phyloP scores from a whole-genome alignment of 2,329 filamentous ascomycete species.

The Paecilomyces niveus region DNA sequence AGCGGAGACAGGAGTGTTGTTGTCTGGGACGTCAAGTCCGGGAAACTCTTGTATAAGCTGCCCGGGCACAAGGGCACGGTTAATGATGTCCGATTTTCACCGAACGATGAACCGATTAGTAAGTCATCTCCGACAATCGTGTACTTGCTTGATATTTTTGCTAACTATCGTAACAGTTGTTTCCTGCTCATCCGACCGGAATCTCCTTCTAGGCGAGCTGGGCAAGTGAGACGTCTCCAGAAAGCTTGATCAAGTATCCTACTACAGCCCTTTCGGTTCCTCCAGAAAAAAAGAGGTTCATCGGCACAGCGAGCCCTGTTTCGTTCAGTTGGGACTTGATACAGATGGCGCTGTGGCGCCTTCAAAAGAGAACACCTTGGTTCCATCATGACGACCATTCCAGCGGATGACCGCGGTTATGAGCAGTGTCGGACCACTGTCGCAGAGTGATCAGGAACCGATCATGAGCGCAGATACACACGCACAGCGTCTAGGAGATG shows the following conservation, averaged over 20 bases:
- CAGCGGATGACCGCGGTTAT: neutral
- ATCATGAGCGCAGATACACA: neutral
- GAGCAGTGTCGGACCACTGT: neutral
- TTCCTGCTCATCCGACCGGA: slow-evolving; percentile 84
- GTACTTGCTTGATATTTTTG: neutral
- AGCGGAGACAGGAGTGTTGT: slow-evolving; percentile 86
- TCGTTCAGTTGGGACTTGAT: neutral
- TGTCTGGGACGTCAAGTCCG: slow-evolving; percentile 82
- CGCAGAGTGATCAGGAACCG: neutral
- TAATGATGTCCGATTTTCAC: slow-evolving; percentile 88
- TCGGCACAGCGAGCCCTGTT: neutral
- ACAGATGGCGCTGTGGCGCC: neutral
- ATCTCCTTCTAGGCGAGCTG: slow-evolving; percentile 74
- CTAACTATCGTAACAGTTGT: slow-evolving; percentile 54
- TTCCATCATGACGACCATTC: neutral
- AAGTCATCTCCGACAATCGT: slow-evolving; percentile 39
- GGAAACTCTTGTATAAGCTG: slow-evolving; percentile 87
- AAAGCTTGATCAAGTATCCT: neutral
- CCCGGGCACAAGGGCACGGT: slow-evolving; percentile 93
- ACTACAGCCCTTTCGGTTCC: neutral
- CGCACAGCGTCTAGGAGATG: neutral
- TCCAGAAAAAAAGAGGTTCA: neutral
- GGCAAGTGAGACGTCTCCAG: slow-evolving; percentile 45
- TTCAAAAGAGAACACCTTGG: neutral
- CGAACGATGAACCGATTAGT: slow-evolving; percentile 79